Conservation (phyloP, 2,329 filamentous ascomycete species). For the Phialophora verrucosa region DNA sequence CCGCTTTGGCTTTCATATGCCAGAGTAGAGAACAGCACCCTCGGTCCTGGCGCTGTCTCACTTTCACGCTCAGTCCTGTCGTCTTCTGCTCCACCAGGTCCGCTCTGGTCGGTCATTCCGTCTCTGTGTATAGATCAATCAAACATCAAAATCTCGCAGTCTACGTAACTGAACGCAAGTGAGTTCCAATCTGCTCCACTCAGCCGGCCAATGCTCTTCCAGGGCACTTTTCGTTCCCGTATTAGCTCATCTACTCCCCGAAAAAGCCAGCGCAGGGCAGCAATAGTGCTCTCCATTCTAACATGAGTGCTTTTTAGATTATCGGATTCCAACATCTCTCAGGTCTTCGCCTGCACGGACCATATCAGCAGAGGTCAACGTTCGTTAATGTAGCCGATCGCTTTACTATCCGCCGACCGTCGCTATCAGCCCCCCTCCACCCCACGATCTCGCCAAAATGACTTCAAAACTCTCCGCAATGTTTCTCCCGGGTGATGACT, state of each 20-base stretch:
- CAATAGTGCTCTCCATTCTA: conserved; percentile 20
- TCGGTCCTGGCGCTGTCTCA: conserved; percentile 25
- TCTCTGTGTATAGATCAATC: conserved; percentile 18
- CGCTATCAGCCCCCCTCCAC: conserved; percentile 5
- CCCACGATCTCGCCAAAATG: conserved; percentile 29
- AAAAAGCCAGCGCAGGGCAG: conserved; percentile 1
- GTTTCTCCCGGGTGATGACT: conserved; percentile 37
- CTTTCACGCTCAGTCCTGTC: conserved; percentile 15
- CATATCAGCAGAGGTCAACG: conserved; percentile 10
- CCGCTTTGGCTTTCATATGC: conserved; percentile 32
- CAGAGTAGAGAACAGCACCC: conserved; percentile 9
- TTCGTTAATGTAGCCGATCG: conserved; percentile 34
- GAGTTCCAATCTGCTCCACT: conserved; percentile 21
- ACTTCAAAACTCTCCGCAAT: conserved; percentile 38
- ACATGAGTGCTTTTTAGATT: conserved; percentile 26
- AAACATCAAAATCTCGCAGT: conserved; percentile 27
- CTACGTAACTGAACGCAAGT: conserved; percentile 26
- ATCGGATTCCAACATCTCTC: conserved; percentile 16
- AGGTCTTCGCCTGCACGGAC: conserved; percentile 1
- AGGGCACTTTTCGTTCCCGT: conserved; percentile 22
- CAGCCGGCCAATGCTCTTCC: conserved; percentile 22
- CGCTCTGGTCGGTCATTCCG: conserved; percentile 20
- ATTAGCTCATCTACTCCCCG: conserved; percentile 29
- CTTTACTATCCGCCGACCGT: conserved; percentile 15
- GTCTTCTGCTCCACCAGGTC: conserved; percentile 22